phyloP scores from a whole-genome alignment of 2,329 filamentous ascomycete genomes.

The Aspergillus awamori region DNA sequence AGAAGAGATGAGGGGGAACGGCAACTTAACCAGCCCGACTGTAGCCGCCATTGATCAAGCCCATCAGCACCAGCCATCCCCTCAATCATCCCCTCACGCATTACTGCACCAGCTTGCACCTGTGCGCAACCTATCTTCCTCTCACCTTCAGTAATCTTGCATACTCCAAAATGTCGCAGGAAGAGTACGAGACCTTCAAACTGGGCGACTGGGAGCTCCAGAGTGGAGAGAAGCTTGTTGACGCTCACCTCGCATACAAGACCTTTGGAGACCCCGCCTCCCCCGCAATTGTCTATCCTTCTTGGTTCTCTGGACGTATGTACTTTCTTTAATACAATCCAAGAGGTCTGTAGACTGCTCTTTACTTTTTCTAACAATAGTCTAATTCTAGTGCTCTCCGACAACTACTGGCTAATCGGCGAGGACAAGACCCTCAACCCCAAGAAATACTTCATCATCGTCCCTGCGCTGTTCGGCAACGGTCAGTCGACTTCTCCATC shows the following conservation, averaged over 20 bases:
- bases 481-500: slow-evolving; percentile 69
- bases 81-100: neutral
- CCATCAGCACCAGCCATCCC: neutral
- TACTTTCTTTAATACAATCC: slow-evolving; percentile 1
- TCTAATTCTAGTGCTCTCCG: slow-evolving; percentile 55
- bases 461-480: slow-evolving; percentile 70
- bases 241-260: slow-evolving; percentile 75
- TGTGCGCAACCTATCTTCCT: too few species aligned
- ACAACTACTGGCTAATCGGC: slow-evolving; percentile 76
- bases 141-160: too few species aligned
- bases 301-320: slow-evolving; percentile 70
- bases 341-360: neutral
- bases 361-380: neutral
- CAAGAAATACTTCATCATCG: slow-evolving; percentile 67
- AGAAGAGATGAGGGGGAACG: too few species aligned
- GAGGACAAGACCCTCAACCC: slow-evolving; percentile 67
- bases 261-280: slow-evolving; percentile 66
- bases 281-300: slow-evolving; percentile 74
- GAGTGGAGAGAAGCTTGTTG: slow-evolving; percentile 62
- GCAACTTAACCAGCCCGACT: neutral
- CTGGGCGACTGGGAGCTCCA: slow-evolving; percentile 70
- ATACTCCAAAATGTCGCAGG: slow-evolving; percentile 12
- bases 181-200: slow-evolving; percentile 56
- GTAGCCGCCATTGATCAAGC: neutral
- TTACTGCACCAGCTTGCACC: neutral